Evolutionary conservation across 108 stramenopile genomes (phyloP), one percentile per base, ranked within the genome.

Genomic region (Nitzschia sp.): DNA sequence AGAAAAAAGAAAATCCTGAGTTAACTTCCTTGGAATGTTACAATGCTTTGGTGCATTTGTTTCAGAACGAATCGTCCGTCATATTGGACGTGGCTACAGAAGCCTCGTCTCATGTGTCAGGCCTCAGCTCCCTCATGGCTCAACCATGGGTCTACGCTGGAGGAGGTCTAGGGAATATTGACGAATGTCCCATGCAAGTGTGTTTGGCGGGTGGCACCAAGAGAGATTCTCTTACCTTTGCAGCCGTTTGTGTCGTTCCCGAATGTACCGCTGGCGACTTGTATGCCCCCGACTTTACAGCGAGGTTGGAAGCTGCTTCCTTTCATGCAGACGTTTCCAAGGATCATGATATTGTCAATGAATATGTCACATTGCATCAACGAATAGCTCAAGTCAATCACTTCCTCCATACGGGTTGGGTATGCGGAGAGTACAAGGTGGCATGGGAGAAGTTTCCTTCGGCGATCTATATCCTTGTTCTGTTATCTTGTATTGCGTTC

Each of bases 131-230:
- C 0, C 20, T 84, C 14, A 48, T 54, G 8, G 64, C 69, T 14
- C 83, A 84, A 58, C 83, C 83, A 10, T 84, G 76, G 71, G 63
- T 80, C 14, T 84, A 76, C 44, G 76, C 76, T 15, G 79, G 79
- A 12, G 73, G 77, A 20, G 83, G 83, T 34, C 48, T 84, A 17
- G 83, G 83, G n/a, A 84, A 84, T 53, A 71, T 75, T 0, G 62
- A 77, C 41, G 83, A 84, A 68, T 84, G 83, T 54, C 72, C 75
- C 1, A 54, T 76, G 20, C 78, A 79, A 38, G 69, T 69, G 14
- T 79, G 78, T 58, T 57, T 79, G 22, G 78, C 78, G 0, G 78
- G 74, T 3, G 78, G 78, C 10, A 67, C 67, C 10, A 53, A 52
- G 26, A 67, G 82, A 8, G 82, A 76, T 51, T 79, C 78, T 0